Evolutionary conservation across 2,329 filamentous ascomycete genomes (phyloP), one percentile per base, ranked within the genome.

Genomic region (Exophiala sp.): DNA sequence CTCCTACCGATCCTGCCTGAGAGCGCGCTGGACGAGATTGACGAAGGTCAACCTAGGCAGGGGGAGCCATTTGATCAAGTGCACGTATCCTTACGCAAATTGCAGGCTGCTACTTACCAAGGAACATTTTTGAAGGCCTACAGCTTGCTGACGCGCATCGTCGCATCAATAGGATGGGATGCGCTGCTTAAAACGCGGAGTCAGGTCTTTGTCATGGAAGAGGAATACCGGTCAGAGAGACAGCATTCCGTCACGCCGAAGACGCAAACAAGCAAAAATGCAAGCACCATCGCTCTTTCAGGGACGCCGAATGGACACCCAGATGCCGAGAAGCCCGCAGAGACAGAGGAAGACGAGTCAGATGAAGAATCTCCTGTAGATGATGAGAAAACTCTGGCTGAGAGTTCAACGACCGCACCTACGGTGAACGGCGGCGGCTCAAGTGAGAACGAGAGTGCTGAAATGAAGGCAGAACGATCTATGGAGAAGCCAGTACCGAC

Each of bases 181-280:
- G 90, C 96, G 68, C 79, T 99, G 18, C 77, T 99, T 47, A 95
- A 90, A 71, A 96, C 95, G 65, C 83, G 94, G 63, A 97, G 92
- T 74, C 91, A 92, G 59, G 94, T 99, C 1, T 99, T 99, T 65
- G 94, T 99, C 45, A 99, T 99, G 94, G 94, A 99, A 70, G 94
- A 99, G 67, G 94, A 99, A 71, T 99, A 99, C 69, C 85, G 94
- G 45, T 88, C 86, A 52, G 94, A 97, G 73, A 69, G 71, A 16
- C 68, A 75, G 41, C 65, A 74, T 42, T 83, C 86, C 57, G 71
- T 77, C 20, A 74, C 75, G 14, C 72, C 62, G 36, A 73, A 71
- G 50, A 66, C 74, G 55, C 70, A 72, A 55, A 66, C 60, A 20
- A 86, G 84, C 65, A 83, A 87, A 41, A 91, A 87, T 68, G 82